A percentile compares a stretch with the other conserved stretches of the same genome.
Evolutionary conservation across 73 alveolate species (phyloP).

Genomic region (Stentor coeruleus): DNA sequence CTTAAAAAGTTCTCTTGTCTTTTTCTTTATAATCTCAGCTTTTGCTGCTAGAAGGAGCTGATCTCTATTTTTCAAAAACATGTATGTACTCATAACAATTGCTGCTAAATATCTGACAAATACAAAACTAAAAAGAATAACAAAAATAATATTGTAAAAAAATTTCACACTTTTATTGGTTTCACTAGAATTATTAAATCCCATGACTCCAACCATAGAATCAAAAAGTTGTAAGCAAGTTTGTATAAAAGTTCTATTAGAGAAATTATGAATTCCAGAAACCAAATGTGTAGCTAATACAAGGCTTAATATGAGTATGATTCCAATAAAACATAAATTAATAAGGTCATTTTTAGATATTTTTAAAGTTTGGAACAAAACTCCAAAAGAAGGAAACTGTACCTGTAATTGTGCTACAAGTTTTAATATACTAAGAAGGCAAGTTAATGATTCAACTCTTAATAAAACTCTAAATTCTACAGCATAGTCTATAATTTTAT

Average conservation of each 20-base stretch:
- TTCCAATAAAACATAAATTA: constrained; percentile 18
- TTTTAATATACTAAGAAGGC: constrained; percentile 48
- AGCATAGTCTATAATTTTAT: constrained; percentile 12
- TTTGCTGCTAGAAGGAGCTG: constrained; percentile 48
- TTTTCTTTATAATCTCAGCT: constrained; percentile 48
- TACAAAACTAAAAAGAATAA: neutral
- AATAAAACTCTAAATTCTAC: constrained; percentile 22
- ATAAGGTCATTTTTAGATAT: constrained; percentile 46
- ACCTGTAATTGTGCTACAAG: constrained; percentile 43
- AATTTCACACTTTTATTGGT: no score
- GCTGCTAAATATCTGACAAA: neutral
- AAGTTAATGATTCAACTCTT: constrained; percentile 34
- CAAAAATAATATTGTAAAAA: constrained; percentile 18
- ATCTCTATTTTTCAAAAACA: neutral
- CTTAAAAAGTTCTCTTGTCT: constrained; percentile 35
- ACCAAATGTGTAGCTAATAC: no score
- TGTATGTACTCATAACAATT: neutral
- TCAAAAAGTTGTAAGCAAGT: no score
- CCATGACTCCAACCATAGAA: no score
- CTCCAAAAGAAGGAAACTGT: constrained; percentile 70
- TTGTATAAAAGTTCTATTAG: no score
- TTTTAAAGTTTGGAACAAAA: constrained; percentile 59
- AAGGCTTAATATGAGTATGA: no score
- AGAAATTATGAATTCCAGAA: no score
- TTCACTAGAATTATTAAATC: no score